Conservation (phyloP, 176 grass and related monocot species). For the barley (Hordeum vulgare) region DNA sequence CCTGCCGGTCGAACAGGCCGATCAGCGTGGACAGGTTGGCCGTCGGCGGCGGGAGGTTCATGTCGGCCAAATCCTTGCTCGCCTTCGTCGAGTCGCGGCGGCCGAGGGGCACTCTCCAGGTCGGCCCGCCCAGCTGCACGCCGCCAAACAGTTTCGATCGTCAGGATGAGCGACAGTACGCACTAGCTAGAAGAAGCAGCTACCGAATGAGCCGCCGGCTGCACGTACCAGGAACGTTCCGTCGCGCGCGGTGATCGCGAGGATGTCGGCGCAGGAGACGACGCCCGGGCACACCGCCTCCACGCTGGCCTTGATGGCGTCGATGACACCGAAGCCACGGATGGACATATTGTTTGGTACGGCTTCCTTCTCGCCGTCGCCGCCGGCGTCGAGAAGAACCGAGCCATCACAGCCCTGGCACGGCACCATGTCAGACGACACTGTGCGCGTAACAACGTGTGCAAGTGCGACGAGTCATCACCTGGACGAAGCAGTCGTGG, state of each 20-base stretch:
- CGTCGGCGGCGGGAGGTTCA: conserved; percentile 38
- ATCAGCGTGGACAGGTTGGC: conserved; percentile 46
- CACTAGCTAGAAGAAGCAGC: no score
- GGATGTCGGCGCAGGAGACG: conserved; percentile 85
- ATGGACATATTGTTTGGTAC: conserved; percentile 48
- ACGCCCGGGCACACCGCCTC: conserved; percentile 58
- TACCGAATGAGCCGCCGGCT: not conserved
- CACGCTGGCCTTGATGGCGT: conserved; percentile 44
- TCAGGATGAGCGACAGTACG: no score
- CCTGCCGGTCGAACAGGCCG: conserved; percentile 36
- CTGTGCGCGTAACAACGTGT: no score
- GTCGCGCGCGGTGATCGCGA: conserved; percentile 76
- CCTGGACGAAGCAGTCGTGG: conserved; percentile 76
- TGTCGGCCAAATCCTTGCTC: conserved; percentile 28
- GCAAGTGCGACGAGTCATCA: not conserved
- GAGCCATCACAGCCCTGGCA: conserved; percentile 68
- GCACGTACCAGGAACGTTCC: not conserved
- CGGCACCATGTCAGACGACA: no score
- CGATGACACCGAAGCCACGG: conserved; percentile 51
- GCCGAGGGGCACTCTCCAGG: conserved; percentile 50
- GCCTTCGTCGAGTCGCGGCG: conserved; percentile 48
- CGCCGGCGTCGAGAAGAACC: conserved; percentile 52
- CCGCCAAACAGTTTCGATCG: no score
- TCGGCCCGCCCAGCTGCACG: conserved; percentile 43
- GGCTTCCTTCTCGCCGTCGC: conserved; percentile 52